phyloP scores from a whole-genome alignment of 164 flowering plant species.

The Stephania yunnanensis region DNA sequence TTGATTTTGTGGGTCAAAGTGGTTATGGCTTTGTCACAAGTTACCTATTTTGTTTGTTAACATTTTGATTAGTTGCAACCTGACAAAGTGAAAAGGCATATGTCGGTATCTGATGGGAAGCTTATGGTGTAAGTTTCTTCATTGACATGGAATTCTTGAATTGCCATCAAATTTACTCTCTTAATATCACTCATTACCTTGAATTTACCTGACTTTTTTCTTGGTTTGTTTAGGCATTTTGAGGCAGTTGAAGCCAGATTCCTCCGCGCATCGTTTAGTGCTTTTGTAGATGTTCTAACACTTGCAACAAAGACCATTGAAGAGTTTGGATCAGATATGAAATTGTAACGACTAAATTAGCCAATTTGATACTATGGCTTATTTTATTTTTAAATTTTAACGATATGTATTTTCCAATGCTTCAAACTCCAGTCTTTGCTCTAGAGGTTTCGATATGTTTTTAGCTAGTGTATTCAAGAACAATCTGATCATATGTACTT shows the following conservation, averaged over 20 bases:
- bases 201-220: background rate
- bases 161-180: background rate
- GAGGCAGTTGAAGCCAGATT: slow-evolving; percentile 96
- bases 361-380: background rate
- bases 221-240: slow-evolving; percentile 50
- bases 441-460: too few relatives aligned
- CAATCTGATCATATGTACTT: too few relatives aligned
- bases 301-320: slow-evolving; percentile 80
- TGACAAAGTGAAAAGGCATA: slow-evolving; percentile 69
- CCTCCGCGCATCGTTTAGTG: slow-evolving; percentile 85
- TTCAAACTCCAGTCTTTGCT: too few relatives aligned
- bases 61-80: slow-evolving; percentile 64
- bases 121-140: too few relatives aligned
- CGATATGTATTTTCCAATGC: too few relatives aligned
- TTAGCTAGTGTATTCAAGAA: too few relatives aligned
- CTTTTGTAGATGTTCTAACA: slow-evolving; percentile 74
- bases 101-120: slow-evolving; percentile 54
- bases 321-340: slow-evolving; percentile 49
- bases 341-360: background rate
- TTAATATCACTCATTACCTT: too few relatives aligned
- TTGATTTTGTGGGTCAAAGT: background rate
- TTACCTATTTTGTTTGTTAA: slow-evolving; percentile 9
- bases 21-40: background rate
- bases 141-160: background rate
- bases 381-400: too few relatives aligned